Percentiles rank a stretch among this genome's conserved stretches.
phyloP scores from a whole-genome alignment of 306 rosid species.

The Rosa lucieae region DNA sequence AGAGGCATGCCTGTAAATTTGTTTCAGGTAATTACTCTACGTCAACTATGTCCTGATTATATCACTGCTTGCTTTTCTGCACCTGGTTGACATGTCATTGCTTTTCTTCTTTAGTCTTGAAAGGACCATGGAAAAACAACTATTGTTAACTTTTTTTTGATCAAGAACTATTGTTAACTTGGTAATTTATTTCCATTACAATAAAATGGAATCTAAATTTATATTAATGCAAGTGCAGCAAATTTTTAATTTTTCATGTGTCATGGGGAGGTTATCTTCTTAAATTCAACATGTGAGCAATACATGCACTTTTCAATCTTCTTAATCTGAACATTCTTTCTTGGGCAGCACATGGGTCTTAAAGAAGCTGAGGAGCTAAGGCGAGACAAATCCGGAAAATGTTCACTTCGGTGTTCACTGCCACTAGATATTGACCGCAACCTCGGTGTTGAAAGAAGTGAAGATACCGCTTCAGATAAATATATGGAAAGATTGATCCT shows the following conservation, averaged over 20 bases:
- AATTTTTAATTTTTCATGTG: slow-evolving; percentile 6
- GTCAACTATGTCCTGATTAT: background rate
- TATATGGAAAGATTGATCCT: slow-evolving; percentile 49
- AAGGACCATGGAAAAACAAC: background rate
- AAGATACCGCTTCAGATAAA: slow-evolving; percentile 43
- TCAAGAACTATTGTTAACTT: background rate
- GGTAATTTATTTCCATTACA: background rate
- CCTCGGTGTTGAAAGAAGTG: slow-evolving; percentile 29
- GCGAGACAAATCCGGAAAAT: slow-evolving; percentile 43
- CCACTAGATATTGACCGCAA: slow-evolving; percentile 43
- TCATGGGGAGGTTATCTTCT: slow-evolving; percentile 32
- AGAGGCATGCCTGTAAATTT: slow-evolving; percentile 52
- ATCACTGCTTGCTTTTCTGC: background rate
- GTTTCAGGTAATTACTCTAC: slow-evolving; percentile 57
- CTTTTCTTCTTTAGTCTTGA: slow-evolving; percentile 5
- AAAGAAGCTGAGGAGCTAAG: slow-evolving; percentile 47
- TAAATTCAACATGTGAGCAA: slow-evolving; percentile 24
- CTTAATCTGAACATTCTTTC: slow-evolving; percentile 24
- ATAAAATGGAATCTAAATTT: background rate
- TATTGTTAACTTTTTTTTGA: background rate
- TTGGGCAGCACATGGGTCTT: slow-evolving; percentile 24
- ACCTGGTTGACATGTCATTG: background rate
- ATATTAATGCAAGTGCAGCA: background rate
- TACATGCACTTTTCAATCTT: slow-evolving; percentile 10
- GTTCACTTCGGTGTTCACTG: slow-evolving; percentile 33